phyloP scores from a whole-genome alignment of 768 basidiomycete genomes.

The Galerina marginata region DNA sequence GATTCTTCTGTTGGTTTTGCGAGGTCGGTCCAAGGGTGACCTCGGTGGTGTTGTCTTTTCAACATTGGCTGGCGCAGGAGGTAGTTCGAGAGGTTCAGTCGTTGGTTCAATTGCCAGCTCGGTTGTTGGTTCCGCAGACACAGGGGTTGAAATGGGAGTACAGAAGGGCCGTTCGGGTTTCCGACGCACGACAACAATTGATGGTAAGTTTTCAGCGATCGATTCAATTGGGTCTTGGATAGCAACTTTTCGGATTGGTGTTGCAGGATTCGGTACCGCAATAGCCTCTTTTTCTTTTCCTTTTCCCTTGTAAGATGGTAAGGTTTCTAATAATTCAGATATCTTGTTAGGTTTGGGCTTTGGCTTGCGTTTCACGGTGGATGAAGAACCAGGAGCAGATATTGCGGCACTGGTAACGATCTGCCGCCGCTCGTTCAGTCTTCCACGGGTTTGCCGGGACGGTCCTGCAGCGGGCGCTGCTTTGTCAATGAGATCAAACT shows the following conservation, averaged over 20 bases:
- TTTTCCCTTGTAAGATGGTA: constrained; percentile 35
- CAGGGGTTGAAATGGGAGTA: neutral
- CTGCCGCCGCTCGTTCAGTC: constrained; percentile 59
- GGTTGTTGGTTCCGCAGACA: neutral
- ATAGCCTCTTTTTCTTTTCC: constrained; percentile 22
- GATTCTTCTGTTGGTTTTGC: neutral
- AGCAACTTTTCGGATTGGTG: neutral
- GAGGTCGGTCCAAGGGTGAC: neutral
- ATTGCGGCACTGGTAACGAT: constrained; percentile 38
- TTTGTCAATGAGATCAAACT: constrained; percentile 65
- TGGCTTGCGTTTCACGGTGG: constrained; percentile 26
- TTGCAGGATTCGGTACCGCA: neutral
- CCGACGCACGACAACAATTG: neutral
- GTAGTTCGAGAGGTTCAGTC: neutral
- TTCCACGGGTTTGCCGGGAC: constrained; percentile 65
- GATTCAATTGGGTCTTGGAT: constrained; percentile 5
- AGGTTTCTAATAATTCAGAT: constrained; percentile 36
- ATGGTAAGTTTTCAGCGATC: neutral
- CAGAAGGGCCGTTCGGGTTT: neutral
- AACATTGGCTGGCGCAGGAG: neutral
- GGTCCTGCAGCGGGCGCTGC: constrained; percentile 47
- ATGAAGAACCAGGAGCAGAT: constrained; percentile 29
- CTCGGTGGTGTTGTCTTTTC: neutral
- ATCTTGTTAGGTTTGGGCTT: constrained; percentile 30
- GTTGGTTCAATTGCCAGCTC: neutral